A percentile compares a stretch with the other conserved stretches of the same genome.
These are phyloP conservation scores for Rhododendron molle DNA, from an alignment of 148 eudicot species.

Conservation along the genomic window DNA sequence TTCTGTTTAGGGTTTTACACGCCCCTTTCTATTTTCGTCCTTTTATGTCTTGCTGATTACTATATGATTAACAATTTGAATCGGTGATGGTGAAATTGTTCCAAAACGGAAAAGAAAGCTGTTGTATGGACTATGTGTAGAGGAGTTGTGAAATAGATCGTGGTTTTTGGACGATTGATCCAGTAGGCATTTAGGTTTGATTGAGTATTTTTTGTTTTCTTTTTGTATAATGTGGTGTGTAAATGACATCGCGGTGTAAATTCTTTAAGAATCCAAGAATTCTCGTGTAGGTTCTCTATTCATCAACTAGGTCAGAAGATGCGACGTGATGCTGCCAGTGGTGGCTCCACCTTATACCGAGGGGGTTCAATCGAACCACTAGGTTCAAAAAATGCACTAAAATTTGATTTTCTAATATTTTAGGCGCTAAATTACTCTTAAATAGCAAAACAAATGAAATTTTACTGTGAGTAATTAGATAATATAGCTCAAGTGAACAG, in stretches of 20 bases:
- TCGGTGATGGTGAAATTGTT: not conserved
- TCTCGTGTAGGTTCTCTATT: not conserved
- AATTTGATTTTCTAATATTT: too few species aligned
- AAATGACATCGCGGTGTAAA: not conserved
- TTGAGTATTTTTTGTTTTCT: not conserved
- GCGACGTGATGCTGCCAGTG: not conserved
- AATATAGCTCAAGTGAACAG: too few species aligned
- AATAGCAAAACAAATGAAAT: too few species aligned
- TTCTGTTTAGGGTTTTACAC: conserved; percentile 5
- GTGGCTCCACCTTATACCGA: too few species aligned
- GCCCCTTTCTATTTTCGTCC: not conserved
- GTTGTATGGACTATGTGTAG: not conserved
- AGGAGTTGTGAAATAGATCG: not conserved
- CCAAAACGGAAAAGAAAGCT: not conserved
- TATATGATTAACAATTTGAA: not conserved
- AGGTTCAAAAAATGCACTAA: too few species aligned
- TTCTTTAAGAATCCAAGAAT: not conserved
- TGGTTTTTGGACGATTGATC: not conserved
- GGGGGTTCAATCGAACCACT: not conserved
- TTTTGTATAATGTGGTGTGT: not conserved
- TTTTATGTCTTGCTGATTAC: not conserved
- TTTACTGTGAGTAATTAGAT: too few species aligned
- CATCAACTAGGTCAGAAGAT: not conserved
- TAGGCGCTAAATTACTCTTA: too few species aligned
- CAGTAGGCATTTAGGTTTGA: not conserved